Evolutionary conservation across 2,329 filamentous ascomycete genomes (phyloP).

Genomic region (Allantophomopsis lycopodina): DNA sequence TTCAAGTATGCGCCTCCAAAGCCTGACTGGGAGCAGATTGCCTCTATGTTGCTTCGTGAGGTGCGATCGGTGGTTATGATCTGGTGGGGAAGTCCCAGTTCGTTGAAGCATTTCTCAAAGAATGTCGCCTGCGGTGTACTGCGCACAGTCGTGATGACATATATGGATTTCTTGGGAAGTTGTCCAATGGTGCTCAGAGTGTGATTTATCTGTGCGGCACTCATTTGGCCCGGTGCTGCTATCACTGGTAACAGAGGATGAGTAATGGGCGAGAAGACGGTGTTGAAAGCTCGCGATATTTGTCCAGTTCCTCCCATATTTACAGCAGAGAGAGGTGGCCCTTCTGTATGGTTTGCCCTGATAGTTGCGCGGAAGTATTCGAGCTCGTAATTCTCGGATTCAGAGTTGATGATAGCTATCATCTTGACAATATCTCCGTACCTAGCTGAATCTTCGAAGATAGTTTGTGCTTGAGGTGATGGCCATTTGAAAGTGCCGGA

Average conservation of each 20-base stretch:
- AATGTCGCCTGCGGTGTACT: slow-evolving; percentile 66
- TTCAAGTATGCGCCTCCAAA: slow-evolving; percentile 78
- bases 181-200: slow-evolving; percentile 69
- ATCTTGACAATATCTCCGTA: slow-evolving; percentile 85
- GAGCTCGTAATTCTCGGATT: slow-evolving; percentile 80
- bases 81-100: slow-evolving; percentile 73
- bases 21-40: slow-evolving; percentile 56
- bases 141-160: slow-evolving; percentile 62
- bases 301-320: slow-evolving; percentile 85
- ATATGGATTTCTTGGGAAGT: slow-evolving; percentile 66
- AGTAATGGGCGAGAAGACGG: slow-evolving; percentile 78
- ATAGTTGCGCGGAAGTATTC: slow-evolving; percentile 78
- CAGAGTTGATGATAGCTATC: slow-evolving; percentile 70
- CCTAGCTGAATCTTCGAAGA: slow-evolving; percentile 58
- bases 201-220: slow-evolving; percentile 72
- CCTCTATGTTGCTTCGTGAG: slow-evolving; percentile 52
- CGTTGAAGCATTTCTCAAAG: slow-evolving; percentile 73
- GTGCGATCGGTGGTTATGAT: slow-evolving; percentile 64
- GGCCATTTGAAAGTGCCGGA: slow-evolving; percentile 77
- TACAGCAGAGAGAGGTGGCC: slow-evolving; percentile 65
- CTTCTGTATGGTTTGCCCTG: slow-evolving; percentile 50
- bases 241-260: slow-evolving; percentile 75
- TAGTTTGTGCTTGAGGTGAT: slow-evolving; percentile 52
- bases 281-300: slow-evolving; percentile 71
- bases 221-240: slow-evolving; percentile 75